A percentile compares a stretch with the other conserved stretches of the same genome.
These are phyloP conservation scores for Boletus edulis DNA, from an alignment of 768 basidiomycete species.

Conservation along the genomic window DNA sequence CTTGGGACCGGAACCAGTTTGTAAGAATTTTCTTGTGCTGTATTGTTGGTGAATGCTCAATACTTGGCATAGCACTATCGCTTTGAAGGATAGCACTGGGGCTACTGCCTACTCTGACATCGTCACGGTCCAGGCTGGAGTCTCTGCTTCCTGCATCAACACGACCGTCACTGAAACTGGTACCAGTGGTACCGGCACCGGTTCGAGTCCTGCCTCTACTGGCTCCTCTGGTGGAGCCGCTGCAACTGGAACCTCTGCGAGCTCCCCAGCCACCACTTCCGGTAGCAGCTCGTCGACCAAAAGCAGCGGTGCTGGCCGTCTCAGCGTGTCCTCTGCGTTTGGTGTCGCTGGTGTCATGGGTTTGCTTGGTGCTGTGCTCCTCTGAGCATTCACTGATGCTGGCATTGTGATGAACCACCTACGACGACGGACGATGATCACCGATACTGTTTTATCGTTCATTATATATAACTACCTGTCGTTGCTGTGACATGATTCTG, in stretches of 20 bases:
- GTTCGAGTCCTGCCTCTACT: not conserved
- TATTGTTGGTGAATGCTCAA: not conserved
- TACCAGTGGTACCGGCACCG: not conserved
- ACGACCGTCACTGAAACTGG: conserved; percentile 13
- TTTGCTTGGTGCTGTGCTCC: conserved; percentile 47
- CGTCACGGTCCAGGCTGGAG: conserved; percentile 41
- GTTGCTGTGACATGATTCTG: conserved; percentile 12
- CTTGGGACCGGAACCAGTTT: conserved; percentile 42
- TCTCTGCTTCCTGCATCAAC: conserved; percentile 32
- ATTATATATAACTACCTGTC: conserved; percentile 14
- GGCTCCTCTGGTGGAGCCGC: not conserved
- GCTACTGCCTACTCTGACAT: conserved; percentile 48
- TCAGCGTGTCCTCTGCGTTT: conserved; percentile 31
- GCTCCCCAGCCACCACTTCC: conserved; percentile 19
- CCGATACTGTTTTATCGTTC: conserved; percentile 14
- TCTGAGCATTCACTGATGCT: conserved; percentile 30
- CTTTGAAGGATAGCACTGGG: conserved; percentile 60
- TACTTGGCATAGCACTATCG: conserved; percentile 42
- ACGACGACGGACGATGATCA: conserved; percentile 16
- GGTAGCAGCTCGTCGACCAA: conserved; percentile 24
- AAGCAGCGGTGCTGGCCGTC: conserved; percentile 33
- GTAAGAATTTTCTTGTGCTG: conserved; percentile 30
- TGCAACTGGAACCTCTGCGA: not conserved
- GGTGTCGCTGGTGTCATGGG: conserved; percentile 52
- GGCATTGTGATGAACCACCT: conserved; percentile 5